Evolutionary conservation across 2,329 filamentous ascomycete species (phyloP), one percentile per base, ranked within the genome.

Genomic region (Fusarium tricinctum): DNA sequence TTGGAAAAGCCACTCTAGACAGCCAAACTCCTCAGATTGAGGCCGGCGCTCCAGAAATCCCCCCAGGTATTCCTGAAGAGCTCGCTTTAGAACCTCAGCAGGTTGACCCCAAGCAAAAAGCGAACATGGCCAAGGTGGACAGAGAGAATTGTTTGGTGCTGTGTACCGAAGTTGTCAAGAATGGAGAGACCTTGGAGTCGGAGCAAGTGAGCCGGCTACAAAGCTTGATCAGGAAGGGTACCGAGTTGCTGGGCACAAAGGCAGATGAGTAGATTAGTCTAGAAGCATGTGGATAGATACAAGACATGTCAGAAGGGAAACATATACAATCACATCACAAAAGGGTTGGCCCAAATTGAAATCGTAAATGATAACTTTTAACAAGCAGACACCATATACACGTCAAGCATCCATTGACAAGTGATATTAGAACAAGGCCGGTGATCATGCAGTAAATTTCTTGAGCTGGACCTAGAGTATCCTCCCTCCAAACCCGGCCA

Each of bases 101-200:
- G 60, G 79, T 80, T 5, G 81, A 85, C 49, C 77, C 80, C 1
- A 78, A 77, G 23, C 79, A 82, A 55, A 75, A 79, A 42, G 82
- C 80, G 2, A 80, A 80, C 43, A 84, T 85, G 79, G 77, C 78
- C 2, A 81, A 81, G 61, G 79, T 86, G 8, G 88, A 90, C 69
- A 81, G 87, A 10, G 88, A 90, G 74, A 91, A 91, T 63, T 86
- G 83, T 0, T 76, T 91, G 22, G 85, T 90, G 1, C 75, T 91
- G 58, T 81, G 88, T 5, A 83, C 83, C 3, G 85, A 89, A 75
- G 70, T 91, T 53, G 70, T 88, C 40, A 82, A 81, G 70, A 81
- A 79, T 44, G 78, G 80, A 0, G 74, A 77, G 2, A 78, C 80
- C 8, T 71, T 88, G 67, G 75, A 82, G 2, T 68, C 79, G 3